Evolutionary conservation across 441 rosid species (phyloP), one percentile per base, ranked within the genome.

Genomic region (Flueggea neowawraea): DNA sequence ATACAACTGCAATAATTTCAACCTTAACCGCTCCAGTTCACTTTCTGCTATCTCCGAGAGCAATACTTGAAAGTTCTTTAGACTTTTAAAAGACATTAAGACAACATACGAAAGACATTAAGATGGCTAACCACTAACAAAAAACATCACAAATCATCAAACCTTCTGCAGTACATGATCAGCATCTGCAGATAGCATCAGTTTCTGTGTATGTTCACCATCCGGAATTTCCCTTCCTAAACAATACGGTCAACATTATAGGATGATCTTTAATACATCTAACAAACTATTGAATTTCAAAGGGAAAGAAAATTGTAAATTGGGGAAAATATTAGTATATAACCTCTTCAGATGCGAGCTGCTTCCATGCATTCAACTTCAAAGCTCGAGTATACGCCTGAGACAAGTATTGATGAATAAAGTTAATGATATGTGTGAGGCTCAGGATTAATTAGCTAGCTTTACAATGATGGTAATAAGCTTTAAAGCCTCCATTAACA

Each of bases 321-420:
- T 4, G 6, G 15, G 61, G 51, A 45, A 62, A 68, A 16, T 36
- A 57, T 41, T 17, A 4, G 5, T 49, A 16, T 67, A 64, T 73
- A 90, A 96, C 96, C 80, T 94, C 96, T 83, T 94, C 97, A 28
- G 73, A 53, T 66, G 95, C 95, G 63, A 90, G 91, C 80, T 89
- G 96, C 73, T 85, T 86, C 97, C 97, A 94, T 48, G 88, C 89
- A 71, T 86, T 86, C 73, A 90, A 75, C 85, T 89, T 90, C 71
- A 90, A 65, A 69, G 83, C 73, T 71, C 84, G 82, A 67, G 91
- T 82, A 75, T 89, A 86, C 15, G 84, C 90, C 98, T 94, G 86
- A 73, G 80, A 74, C 58, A 63, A 47, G 4, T 14, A 14, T 47
- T 11, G 0, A 47, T 12, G 14, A 4, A 14, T 47, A 9, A 47